Evolutionary conservation across 805 yeast genomes (phyloP).

Genomic region (Wickerhamiella parazyma): DNA sequence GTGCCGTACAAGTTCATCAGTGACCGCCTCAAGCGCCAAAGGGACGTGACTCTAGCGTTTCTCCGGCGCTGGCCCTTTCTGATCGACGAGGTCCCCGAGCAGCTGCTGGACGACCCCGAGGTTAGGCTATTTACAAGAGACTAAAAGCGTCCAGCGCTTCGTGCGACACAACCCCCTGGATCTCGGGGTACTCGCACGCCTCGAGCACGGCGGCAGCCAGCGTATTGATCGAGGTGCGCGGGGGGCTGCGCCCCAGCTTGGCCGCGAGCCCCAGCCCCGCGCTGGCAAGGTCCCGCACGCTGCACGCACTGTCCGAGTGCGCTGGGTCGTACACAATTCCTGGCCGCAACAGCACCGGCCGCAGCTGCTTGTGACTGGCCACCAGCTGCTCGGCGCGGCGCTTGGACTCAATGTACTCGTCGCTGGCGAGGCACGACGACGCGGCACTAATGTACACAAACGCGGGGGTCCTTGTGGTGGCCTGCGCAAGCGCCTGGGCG

Average conservation of each 20-base stretch:
- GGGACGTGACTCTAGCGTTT: background rate
- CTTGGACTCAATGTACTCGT: conserved; percentile 61
- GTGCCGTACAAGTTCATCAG: background rate
- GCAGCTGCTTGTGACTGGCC: conserved; percentile 35
- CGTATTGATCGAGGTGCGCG: conserved; percentile 36
- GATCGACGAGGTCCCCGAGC: background rate
- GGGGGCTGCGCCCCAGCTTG: conserved; percentile 33
- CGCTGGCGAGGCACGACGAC: conserved; percentile 49
- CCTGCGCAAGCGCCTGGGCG: conserved; percentile 40
- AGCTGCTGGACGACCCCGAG: background rate
- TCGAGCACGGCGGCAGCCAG: conserved; percentile 50
- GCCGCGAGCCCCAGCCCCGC: conserved; percentile 33
- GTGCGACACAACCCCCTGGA: conserved; percentile 45
- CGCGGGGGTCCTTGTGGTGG: conserved; percentile 18
- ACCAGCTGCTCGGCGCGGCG: conserved; percentile 51
- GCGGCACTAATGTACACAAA: conserved; percentile 79
- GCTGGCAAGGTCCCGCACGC: conserved; percentile 31
- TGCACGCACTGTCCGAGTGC: conserved; percentile 13
- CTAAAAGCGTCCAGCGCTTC: conserved; percentile 29
- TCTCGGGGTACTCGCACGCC: conserved; percentile 36
- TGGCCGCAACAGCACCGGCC: conserved; percentile 61
- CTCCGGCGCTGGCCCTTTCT: background rate
- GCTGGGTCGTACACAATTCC: conserved; percentile 64
- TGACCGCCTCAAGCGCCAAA: background rate
- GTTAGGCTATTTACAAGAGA: background rate